Conservation (phyloP, 2,329 filamentous ascomycete species). For the Fusarium stilboides region DNA sequence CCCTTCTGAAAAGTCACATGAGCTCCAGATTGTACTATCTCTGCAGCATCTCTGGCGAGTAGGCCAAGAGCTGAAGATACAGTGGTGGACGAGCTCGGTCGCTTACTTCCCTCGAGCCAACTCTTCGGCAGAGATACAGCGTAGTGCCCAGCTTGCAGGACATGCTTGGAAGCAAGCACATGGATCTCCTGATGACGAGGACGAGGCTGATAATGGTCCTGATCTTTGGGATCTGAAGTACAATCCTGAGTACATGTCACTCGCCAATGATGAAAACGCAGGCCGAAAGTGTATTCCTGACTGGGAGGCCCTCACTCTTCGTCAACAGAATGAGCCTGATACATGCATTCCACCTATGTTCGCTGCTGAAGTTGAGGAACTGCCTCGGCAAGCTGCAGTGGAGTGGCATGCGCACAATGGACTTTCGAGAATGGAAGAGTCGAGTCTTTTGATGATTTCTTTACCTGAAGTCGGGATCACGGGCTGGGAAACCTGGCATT, state of each 20-base stretch:
- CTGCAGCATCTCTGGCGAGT: slow-evolving; percentile 94
- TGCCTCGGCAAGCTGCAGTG: slow-evolving; percentile 81
- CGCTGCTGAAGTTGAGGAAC: slow-evolving; percentile 79
- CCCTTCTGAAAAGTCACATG: slow-evolving; percentile 58
- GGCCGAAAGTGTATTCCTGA: slow-evolving; percentile 61
- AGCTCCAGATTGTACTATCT: slow-evolving; percentile 76
- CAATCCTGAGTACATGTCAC: slow-evolving; percentile 64
- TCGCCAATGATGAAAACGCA: slow-evolving; percentile 51
- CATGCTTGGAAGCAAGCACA: slow-evolving; percentile 66
- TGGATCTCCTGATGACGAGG: slow-evolving; percentile 60
- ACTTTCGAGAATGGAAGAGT: slow-evolving; percentile 56
- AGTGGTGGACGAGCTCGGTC: slow-evolving; percentile 82
- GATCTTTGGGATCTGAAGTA: slow-evolving; percentile 80
- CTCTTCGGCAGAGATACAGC: slow-evolving; percentile 48
- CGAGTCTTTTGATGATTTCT: slow-evolving; percentile 48
- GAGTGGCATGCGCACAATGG: slow-evolving; percentile 88
- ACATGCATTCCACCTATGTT: slow-evolving; percentile 75
- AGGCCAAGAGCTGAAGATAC: slow-evolving; percentile 77
- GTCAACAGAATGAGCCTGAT: slow-evolving; percentile 55
- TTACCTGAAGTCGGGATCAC: slow-evolving; percentile 30
- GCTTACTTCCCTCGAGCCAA: slow-evolving; percentile 75
- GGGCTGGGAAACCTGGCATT: slow-evolving; percentile 53
- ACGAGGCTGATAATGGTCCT: slow-evolving; percentile 64
- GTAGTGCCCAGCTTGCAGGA: slow-evolving; percentile 60
- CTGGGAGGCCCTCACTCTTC: slow-evolving; percentile 62